Evolutionary conservation across 352 stramenopile species (phyloP).

Genomic region (Thalassiosira ordinaria): DNA sequence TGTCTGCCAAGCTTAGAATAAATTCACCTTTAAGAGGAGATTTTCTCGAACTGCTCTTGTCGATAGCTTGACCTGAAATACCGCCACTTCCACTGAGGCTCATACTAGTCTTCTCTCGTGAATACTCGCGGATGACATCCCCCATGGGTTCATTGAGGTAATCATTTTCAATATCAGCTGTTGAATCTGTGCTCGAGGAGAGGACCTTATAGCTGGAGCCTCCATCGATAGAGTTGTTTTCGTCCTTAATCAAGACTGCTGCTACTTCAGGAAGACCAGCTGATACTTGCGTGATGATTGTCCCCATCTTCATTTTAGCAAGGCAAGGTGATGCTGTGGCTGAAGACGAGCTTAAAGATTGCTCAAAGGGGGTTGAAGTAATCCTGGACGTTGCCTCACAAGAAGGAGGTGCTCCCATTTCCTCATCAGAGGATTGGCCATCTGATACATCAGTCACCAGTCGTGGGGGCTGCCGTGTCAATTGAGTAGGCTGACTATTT

Average conservation of each 20-base stretch:
- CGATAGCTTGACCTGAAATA: slow-evolving; percentile 27
- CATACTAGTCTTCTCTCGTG: slow-evolving; percentile 28
- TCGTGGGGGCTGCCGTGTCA: neutral
- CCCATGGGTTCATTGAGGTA: slow-evolving; percentile 50
- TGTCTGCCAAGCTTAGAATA: slow-evolving; percentile 72
- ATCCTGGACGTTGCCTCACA: neutral
- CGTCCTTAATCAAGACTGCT: slow-evolving; percentile 27
- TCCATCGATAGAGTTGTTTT: slow-evolving; percentile 10
- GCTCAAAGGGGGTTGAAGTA: too few species aligned
- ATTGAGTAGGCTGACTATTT: neutral
- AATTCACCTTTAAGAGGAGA: slow-evolving; percentile 44
- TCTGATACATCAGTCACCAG: slow-evolving; percentile 21
- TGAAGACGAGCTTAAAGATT: neutral
- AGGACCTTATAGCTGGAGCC: slow-evolving; percentile 19
- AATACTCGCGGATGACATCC: slow-evolving; percentile 33
- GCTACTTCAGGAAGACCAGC: slow-evolving; percentile 39
- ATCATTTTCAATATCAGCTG: slow-evolving; percentile 37
- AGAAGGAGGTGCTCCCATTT: slow-evolving; percentile 2
- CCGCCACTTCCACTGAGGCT: slow-evolving; percentile 24
- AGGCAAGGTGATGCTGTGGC: slow-evolving; percentile 18
- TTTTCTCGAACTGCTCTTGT: neutral
- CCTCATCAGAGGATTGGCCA: slow-evolving; percentile 15
- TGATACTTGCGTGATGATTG: slow-evolving; percentile 40
- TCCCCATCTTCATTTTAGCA: slow-evolving; percentile 37
- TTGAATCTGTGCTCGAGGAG: slow-evolving; percentile 17